Evolutionary conservation across 441 rosid species (phyloP), one percentile per base, ranked within the genome.

Genomic region (Eugenia klotzschiana): DNA sequence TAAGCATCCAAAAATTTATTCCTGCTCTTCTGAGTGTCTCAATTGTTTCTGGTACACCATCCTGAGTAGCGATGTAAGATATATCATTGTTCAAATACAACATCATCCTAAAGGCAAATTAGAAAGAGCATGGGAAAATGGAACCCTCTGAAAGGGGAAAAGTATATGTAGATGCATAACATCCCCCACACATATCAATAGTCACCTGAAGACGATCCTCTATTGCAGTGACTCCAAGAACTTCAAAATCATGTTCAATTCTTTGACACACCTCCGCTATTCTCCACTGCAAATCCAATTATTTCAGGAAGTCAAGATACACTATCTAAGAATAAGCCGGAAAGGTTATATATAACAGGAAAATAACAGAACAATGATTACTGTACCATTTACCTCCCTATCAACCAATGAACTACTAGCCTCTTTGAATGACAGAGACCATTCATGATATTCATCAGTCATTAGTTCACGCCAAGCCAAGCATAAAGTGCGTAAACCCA

Each of bases 211-310:
- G 88, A 79, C 96, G 96, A 88, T 97, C 99, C 88, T 96, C 99
- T 83, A 97, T 93, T 64, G 99, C 99, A 43, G 99, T 94, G 85
- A 97, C 98, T 84, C 99, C 99, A 73, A 97, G 94, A 88, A 97
- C 89, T 91, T 94, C 91, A 86, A 97, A 92, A 91, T 95, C 94
- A 82, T 89, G 94, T 85, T 97, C 99, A 88, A 97, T 85, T 89
- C 88, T 91, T 87, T 97, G 98, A 89, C 99, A 97, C 81, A 91
- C 96, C 95, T 97, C 99, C 74, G 98, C 99, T 79, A 97, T 89
- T 89, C 93, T 97, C 99, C 99, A 96, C 99, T 97, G 92, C 85
- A 91, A 72, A 84, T 85, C 83, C 73, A 86, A 79, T 49, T 40
- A 83, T 54, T 55, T 79, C 79, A 86, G 84, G 82, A 40, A 87